Conservation (phyloP, 2,329 filamentous ascomycete species). For the Fusarium sp. region DNA sequence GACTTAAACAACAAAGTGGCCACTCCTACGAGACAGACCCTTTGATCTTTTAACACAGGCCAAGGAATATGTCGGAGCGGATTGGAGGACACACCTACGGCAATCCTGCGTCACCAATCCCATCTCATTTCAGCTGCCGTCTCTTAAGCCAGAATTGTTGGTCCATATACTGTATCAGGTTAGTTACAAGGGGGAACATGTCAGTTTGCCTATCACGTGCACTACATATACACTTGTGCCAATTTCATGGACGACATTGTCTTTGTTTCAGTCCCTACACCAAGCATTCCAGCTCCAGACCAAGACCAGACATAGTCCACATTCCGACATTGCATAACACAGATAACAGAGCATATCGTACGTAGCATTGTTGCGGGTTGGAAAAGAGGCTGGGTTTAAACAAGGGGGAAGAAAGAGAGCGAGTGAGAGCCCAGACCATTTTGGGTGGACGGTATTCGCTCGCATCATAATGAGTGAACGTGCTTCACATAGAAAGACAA, state of each 20-base stretch:
- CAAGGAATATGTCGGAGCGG: slow-evolving; percentile 7
- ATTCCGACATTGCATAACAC: slow-evolving; percentile 31
- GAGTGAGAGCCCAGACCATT: slow-evolving; percentile 34
- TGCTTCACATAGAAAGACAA: slow-evolving; percentile 25
- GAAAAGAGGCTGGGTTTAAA: slow-evolving; percentile 48
- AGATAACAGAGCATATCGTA: neutral
- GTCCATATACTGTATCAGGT: slow-evolving; percentile 11
- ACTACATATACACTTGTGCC: slow-evolving; percentile 25
- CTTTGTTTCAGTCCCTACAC: slow-evolving; percentile 52
- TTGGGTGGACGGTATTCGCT: slow-evolving; percentile 26
- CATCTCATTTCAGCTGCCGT: slow-evolving; percentile 28
- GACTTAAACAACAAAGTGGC: slow-evolving; percentile 34
- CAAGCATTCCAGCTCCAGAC: slow-evolving; percentile 50
- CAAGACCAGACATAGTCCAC: slow-evolving; percentile 31
- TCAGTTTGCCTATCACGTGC: slow-evolving; percentile 45
- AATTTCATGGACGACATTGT: slow-evolving; percentile 48
- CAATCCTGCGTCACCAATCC: slow-evolving; percentile 20
- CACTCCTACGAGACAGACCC: slow-evolving; percentile 32
- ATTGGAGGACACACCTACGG: slow-evolving; percentile 9
- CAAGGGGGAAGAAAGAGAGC: slow-evolving; percentile 19
- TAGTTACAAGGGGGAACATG: slow-evolving; percentile 6
- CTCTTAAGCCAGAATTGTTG: slow-evolving; percentile 21
- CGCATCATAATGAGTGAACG: slow-evolving; percentile 21
- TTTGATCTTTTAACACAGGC: slow-evolving; percentile 29
- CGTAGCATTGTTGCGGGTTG: slow-evolving; percentile 51